Conservation (phyloP, 1,284 basidiomycete genomes). For the Megacollybia platyphylla region DNA sequence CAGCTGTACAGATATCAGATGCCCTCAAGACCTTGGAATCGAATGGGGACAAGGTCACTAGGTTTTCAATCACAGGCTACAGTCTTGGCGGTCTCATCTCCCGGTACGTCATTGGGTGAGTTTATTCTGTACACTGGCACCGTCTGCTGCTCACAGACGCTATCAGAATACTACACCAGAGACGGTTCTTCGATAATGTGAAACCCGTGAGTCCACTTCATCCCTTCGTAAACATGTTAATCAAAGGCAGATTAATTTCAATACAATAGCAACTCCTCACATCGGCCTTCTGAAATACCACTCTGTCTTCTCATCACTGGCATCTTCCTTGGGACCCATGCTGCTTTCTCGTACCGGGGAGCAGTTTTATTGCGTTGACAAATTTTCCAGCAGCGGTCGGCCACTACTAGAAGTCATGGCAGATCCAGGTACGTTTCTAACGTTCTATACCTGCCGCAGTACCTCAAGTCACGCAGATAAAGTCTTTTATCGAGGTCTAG, state of each 20-base stretch:
- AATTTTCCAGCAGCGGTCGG: conserved; percentile 56
- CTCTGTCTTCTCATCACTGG: conserved; percentile 45
- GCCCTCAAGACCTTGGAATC: conserved; percentile 37
- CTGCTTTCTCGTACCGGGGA: conserved; percentile 78
- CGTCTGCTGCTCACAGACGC: neutral
- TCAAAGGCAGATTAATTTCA: conserved; percentile 55
- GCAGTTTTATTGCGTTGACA: conserved; percentile 68
- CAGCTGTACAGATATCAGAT: conserved; percentile 28
- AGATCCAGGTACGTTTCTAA: conserved; percentile 53
- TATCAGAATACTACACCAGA: conserved; percentile 46
- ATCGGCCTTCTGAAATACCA: conserved; percentile 53
- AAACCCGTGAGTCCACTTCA: conserved; percentile 8
- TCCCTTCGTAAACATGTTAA: neutral
- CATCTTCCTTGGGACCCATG: conserved; percentile 54
- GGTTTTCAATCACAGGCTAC: conserved; percentile 69
- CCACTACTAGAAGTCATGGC: conserved; percentile 78
- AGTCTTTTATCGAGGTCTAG: conserved; percentile 69
- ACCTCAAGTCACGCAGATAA: conserved; percentile 29
- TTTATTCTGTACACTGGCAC: neutral
- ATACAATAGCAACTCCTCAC: conserved; percentile 76
- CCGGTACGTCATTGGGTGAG: conserved; percentile 53
- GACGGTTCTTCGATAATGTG: conserved; percentile 56
- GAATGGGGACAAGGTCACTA: conserved; percentile 42
- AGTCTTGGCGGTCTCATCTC: conserved; percentile 72
- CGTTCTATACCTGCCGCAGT: conserved; percentile 6